Conservation (phyloP, 2,329 filamentous ascomycete species). For the Talaromyces sp. region DNA sequence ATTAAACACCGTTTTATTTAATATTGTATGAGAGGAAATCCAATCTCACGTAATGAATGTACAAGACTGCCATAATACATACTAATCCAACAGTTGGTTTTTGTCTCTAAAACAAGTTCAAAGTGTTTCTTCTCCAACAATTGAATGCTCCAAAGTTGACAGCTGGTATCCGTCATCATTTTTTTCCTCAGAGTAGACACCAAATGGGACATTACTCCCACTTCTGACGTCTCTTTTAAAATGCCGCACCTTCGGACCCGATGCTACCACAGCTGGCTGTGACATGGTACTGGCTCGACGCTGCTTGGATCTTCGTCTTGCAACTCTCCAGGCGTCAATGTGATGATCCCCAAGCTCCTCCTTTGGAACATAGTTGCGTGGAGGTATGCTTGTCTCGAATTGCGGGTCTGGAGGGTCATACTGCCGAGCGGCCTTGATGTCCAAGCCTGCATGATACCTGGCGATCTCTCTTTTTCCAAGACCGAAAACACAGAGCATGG, state of each 20-base stretch:
- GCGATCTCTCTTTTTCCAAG: slow-evolving; percentile 10
- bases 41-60: not conserved
- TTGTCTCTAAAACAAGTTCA: not conserved
- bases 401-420: slow-evolving; percentile 11
- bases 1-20: not conserved
- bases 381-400: slow-evolving; percentile 13
- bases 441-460: slow-evolving; percentile 13
- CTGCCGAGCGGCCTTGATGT: slow-evolving; percentile 11
- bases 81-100: not conserved
- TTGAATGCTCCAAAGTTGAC: not conserved
- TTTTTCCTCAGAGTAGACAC: not conserved
- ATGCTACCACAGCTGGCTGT: not conserved
- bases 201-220: not conserved
- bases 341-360: slow-evolving; percentile 13
- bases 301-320: slow-evolving; percentile 4
- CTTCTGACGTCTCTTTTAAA: not conserved
- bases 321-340: slow-evolving; percentile 9
- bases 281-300: not conserved
- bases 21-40: not conserved
- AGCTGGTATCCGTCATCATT: not conserved
- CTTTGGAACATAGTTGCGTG: slow-evolving; percentile 9
- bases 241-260: not conserved
- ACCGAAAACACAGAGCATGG: slow-evolving; percentile 6
- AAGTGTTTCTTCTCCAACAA: not conserved
- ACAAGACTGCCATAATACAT: not conserved